Percentiles rank a stretch among this genome's conserved stretches.
Conservation (phyloP, 768 basidiomycete genomes). For the Serendipita sp. region DNA sequence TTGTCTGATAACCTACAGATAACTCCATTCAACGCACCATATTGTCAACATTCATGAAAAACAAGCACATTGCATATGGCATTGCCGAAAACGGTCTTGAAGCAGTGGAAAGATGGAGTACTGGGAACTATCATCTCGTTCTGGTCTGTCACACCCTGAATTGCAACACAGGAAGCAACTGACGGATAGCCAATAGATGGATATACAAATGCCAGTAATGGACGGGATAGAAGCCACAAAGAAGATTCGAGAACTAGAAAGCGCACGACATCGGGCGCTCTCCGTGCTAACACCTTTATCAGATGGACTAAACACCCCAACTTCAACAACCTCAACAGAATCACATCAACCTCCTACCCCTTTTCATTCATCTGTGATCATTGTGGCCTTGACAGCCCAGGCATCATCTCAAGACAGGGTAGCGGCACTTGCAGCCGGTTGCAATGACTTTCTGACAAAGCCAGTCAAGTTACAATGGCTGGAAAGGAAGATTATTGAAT, state of each 20-base stretch:
- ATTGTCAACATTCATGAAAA: slow-evolving; percentile 89
- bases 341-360: slow-evolving; percentile 34
- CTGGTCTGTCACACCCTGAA: slow-evolving; percentile 41
- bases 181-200: slow-evolving; percentile 53
- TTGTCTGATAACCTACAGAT: slow-evolving; percentile 33
- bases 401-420: slow-evolving; percentile 91
- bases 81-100: slow-evolving; percentile 90
- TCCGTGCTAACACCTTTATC: slow-evolving; percentile 52
- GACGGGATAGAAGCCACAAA: slow-evolving; percentile 96
- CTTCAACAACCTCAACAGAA: slow-evolving; percentile 34
- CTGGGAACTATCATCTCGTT: slow-evolving; percentile 87
- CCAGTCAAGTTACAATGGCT: slow-evolving; percentile 92
- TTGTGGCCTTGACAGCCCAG: slow-evolving; percentile 96
- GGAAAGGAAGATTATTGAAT: slow-evolving; percentile 96
- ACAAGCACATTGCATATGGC: slow-evolving; percentile 89
- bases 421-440: slow-evolving; percentile 92
- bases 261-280: slow-evolving; percentile 45
- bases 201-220: slow-evolving; percentile 99
- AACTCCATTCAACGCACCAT: slow-evolving; percentile 98
- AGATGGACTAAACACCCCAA: slow-evolving; percentile 34
- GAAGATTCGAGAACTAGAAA: slow-evolving; percentile 71
- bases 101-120: slow-evolving; percentile 89
- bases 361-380: slow-evolving; percentile 88
- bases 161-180: background rate
- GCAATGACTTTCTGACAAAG: slow-evolving; percentile 97